Percentiles rank a stretch among this genome's conserved stretches.
phyloP scores from a whole-genome alignment of 495 filamentous ascomycete species.

The Pyronema omphalodes region DNA sequence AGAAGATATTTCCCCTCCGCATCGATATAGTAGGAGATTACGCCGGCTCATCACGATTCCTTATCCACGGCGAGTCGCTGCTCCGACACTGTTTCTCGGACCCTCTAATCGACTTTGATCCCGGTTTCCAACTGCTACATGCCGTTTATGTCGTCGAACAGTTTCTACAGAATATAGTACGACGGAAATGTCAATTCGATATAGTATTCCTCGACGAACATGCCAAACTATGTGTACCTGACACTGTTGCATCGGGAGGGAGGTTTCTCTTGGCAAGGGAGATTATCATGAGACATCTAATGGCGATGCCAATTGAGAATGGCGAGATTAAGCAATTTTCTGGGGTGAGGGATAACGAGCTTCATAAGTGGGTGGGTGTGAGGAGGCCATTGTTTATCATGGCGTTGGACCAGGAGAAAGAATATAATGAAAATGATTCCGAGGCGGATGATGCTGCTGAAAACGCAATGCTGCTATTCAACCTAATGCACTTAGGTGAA shows the following conservation, averaged over 20 bases:
- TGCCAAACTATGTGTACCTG: constrained; percentile 27
- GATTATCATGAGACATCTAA: constrained; percentile 42
- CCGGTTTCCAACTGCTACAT: constrained; percentile 54
- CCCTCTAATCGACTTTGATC: constrained; percentile 33
- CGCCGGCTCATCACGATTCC: constrained; percentile 50
- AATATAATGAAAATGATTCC: constrained; percentile 11
- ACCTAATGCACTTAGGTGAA: constrained; percentile 8
- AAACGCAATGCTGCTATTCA: not conserved
- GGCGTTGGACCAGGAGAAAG: constrained; percentile 34
- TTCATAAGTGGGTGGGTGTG: constrained; percentile 34
- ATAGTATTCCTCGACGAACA: constrained; percentile 23
- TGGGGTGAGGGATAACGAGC: constrained; percentile 29
- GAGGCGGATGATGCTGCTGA: not conserved
- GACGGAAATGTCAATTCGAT: constrained; percentile 43
- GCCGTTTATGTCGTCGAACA: constrained; percentile 47
- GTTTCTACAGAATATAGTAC: constrained; percentile 39
- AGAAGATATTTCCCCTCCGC: constrained; percentile 5
- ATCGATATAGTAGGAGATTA: constrained; percentile 56
- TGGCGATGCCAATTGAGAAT: constrained; percentile 6
- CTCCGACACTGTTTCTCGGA: constrained; percentile 43
- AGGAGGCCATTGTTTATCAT: constrained; percentile 47
- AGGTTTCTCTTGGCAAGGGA: constrained; percentile 32
- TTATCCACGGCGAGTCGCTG: constrained; percentile 57
- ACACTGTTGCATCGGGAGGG: constrained; percentile 30
- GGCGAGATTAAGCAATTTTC: constrained; percentile 30